phyloP scores from a whole-genome alignment of 179 eudicot species.

The Monotropa hypopitys region DNA sequence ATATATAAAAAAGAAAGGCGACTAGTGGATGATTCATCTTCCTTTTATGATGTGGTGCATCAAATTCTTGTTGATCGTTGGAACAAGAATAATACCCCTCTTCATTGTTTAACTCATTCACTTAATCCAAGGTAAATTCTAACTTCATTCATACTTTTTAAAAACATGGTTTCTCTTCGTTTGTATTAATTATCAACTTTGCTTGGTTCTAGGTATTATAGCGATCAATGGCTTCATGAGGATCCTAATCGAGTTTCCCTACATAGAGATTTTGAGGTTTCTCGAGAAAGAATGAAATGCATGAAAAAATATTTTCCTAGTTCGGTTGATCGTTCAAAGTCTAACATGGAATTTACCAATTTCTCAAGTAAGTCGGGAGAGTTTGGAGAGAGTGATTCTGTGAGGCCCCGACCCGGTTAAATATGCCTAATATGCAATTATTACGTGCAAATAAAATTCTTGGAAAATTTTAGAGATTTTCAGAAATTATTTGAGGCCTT shows the following conservation, averaged over 20 bases:
- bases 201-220: neutral
- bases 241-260: neutral
- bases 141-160: too few relatives aligned
- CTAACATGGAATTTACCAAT: too few relatives aligned
- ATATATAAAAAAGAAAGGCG: neutral
- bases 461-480: too few relatives aligned
- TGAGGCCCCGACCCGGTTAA: too few relatives aligned
- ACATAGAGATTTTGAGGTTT: neutral
- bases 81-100: constrained; percentile 1
- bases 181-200: neutral
- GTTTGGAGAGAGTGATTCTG: neutral
- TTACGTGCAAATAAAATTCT: too few relatives aligned
- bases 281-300: neutral
- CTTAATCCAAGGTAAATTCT: too few relatives aligned
- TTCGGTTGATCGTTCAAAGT: too few relatives aligned
- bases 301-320: too few relatives aligned
- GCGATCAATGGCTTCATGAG: too few relatives aligned
- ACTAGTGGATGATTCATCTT: neutral
- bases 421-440: too few relatives aligned
- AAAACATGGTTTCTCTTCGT: neutral
- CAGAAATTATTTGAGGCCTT: too few relatives aligned
- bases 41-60: neutral
- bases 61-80: neutral
- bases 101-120: neutral
- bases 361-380: neutral